Conservation (phyloP, 2,329 filamentous ascomycete genomes). For the Sclerotinia minor region DNA sequence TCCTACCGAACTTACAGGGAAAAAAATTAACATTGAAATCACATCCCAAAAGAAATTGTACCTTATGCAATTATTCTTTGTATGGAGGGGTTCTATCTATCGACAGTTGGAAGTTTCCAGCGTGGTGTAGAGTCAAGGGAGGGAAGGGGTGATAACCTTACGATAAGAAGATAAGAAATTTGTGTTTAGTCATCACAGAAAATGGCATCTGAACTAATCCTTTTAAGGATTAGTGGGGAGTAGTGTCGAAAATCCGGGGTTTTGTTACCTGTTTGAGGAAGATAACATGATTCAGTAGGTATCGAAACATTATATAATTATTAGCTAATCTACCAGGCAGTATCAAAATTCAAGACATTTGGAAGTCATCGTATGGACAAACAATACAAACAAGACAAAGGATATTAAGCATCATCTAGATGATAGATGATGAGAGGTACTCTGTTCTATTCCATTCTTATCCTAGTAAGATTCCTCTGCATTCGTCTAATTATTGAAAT, state of each 20-base stretch:
- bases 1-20: not conserved
- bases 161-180: conserved; percentile 13
- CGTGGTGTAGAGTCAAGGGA: not conserved
- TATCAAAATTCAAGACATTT: not conserved
- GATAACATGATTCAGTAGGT: not conserved
- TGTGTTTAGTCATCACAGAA: conserved; percentile 10
- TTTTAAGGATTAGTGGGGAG: not conserved
- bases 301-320: not conserved
- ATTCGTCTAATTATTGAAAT: too few relatives aligned
- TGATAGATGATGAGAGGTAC: too few relatives aligned
- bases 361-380: too few relatives aligned
- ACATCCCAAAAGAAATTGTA: not conserved
- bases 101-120: not conserved
- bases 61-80: conserved; percentile 6
- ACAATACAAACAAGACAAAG: too few relatives aligned
- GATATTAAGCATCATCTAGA: too few relatives aligned
- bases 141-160: not conserved
- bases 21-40: not conserved
- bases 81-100: conserved; percentile 7
- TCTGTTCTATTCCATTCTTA: too few relatives aligned
- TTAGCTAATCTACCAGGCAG: not conserved
- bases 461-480: too few relatives aligned
- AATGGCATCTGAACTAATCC: not conserved
- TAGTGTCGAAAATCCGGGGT: not conserved
- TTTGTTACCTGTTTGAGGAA: not conserved